Conservation (phyloP, 2,329 filamentous ascomycete genomes). For the Shiraia sp. region DNA sequence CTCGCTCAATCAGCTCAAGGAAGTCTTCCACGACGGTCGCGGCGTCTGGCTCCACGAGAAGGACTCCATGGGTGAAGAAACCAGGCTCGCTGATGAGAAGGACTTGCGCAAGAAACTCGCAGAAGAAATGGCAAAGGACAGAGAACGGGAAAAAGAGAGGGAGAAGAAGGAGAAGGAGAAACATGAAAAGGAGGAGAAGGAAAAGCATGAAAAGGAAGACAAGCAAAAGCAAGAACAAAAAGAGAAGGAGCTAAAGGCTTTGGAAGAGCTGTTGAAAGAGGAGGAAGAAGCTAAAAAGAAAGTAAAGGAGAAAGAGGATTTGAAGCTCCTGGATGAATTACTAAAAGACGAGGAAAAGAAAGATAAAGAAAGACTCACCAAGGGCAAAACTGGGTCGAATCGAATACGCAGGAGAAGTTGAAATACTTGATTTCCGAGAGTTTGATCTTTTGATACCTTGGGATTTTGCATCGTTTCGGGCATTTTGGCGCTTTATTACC, state of each 20-base stretch:
- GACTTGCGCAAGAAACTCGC: conserved; percentile 14
- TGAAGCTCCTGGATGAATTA: too few relatives aligned
- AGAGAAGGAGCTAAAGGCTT: conserved; percentile 6
- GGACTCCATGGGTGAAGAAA: conserved; percentile 20
- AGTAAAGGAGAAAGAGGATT: conserved; percentile 11
- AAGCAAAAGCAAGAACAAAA: conserved; percentile 22
- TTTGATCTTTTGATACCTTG: too few relatives aligned
- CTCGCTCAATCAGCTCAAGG: conserved; percentile 43
- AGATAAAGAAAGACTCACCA: too few relatives aligned
- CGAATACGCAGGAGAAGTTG: too few relatives aligned
- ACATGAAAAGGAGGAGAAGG: conserved; percentile 27
- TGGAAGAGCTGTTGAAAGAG: conserved; percentile 13
- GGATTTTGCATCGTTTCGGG: too few relatives aligned
- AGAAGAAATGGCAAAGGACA: conserved; percentile 13
- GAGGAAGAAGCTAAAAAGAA: too few relatives aligned
- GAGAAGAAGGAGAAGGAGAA: conserved; percentile 11
- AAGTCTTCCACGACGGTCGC: conserved; percentile 53
- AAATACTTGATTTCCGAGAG: too few relatives aligned
- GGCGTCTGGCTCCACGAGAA: conserved; percentile 46
- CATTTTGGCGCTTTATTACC: too few relatives aligned
- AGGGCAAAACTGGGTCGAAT: too few relatives aligned
- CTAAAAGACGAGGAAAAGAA: too few relatives aligned
- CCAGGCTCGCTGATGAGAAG: conserved; percentile 15
- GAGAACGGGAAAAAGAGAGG: conserved; percentile 8
- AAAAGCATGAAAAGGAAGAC: conserved; percentile 20